A percentile compares a stretch with the other conserved stretches of the same genome.
Evolutionary conservation across 257 asterid genomes (phyloP).

Genomic region (Petrea volubilis): DNA sequence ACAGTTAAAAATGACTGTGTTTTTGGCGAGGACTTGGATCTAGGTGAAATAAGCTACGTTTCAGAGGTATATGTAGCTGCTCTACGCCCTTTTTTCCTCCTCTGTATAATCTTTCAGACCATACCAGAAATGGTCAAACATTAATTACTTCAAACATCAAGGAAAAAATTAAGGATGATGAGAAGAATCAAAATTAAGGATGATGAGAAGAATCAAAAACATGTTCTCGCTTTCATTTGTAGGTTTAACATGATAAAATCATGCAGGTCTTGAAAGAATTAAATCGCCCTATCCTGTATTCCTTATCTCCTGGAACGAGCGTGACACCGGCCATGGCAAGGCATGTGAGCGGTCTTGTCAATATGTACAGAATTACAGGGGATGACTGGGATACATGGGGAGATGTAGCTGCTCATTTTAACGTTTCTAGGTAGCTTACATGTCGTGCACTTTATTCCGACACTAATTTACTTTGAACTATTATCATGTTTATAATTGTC

Average conservation of each 20-base stretch:
- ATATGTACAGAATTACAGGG: slow-evolving; percentile 93
- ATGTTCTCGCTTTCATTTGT: background rate
- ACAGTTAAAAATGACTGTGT: slow-evolving; percentile 94
- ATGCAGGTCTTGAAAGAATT: slow-evolving; percentile 63
- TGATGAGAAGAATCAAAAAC: background rate
- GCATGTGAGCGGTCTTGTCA: slow-evolving; percentile 61
- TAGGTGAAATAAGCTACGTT: slow-evolving; percentile 72
- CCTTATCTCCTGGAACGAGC: slow-evolving; percentile 85
- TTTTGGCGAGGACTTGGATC: slow-evolving; percentile 79
- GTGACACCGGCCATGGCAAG: slow-evolving; percentile 82
- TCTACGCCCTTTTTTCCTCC: background rate
- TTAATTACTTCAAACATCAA: background rate
- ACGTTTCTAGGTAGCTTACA: slow-evolving; percentile 60
- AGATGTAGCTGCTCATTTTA: slow-evolving; percentile 77
- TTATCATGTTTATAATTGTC: slow-evolving; percentile 12
- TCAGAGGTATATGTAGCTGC: slow-evolving; percentile 70
- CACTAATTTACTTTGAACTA: slow-evolving; percentile 6
- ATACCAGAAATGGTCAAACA: background rate
- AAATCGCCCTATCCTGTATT: slow-evolving; percentile 62
- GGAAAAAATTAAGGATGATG: background rate
- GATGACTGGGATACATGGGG: slow-evolving; percentile 98
- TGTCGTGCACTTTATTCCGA: background rate
- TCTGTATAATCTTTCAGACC: background rate
- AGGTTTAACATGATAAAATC: slow-evolving; percentile 19
- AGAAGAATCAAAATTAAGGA: background rate